Base-by-base conservation (phyloP, 148 eudicot species). In the Nyssa sinensis region DNA sequence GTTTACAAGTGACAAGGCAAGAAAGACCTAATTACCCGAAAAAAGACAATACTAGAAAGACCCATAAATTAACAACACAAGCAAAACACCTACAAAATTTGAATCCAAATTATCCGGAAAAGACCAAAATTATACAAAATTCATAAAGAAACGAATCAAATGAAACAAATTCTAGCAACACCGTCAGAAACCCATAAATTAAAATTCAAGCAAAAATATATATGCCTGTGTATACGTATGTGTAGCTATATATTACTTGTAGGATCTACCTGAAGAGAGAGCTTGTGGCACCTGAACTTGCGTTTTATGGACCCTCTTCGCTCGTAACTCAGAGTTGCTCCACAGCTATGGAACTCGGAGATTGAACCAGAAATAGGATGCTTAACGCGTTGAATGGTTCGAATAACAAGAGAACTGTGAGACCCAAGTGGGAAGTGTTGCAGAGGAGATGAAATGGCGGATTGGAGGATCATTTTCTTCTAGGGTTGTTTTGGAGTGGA, bases 191-290 rank as follows among this genome's bases (percentile, higher is more conserved):
- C 55, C 55, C 55, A 49, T 13, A 49, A 49, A 1, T 2, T 7
- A 49, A 49, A 49, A 49, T 14, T 3, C 17, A 13, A 13, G 2
- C 2, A 49, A 14, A 13, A 6, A 9, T 49, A 49, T n/a, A 49
- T 49, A 49, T 49, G 2, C 11, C 4, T 49, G 11, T 49, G 2
- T 49, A 49, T 49, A 49, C 2, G 17, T 49, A 14, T 49, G 11
- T 49, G 11, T 49, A 49, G 8, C 4, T 49, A 49, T 49, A 49
- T 49, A 14, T 49, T 13, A 21, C 14, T 8, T 5, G 30, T 0
- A 64, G 25, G 25, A 53, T 41, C 28, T 79, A 75, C 82, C 82
- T 79, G 78, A 69, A 74, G 78, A 23, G 75, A 79, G 34, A 74
- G 27, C 62, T 70, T 74, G n/a, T 62, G 78, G 66, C 33, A 23